Evolutionary conservation across 2,329 filamentous ascomycete genomes (phyloP), one percentile per base, ranked within the genome.

Genomic region (Penicillium vulpinum): DNA sequence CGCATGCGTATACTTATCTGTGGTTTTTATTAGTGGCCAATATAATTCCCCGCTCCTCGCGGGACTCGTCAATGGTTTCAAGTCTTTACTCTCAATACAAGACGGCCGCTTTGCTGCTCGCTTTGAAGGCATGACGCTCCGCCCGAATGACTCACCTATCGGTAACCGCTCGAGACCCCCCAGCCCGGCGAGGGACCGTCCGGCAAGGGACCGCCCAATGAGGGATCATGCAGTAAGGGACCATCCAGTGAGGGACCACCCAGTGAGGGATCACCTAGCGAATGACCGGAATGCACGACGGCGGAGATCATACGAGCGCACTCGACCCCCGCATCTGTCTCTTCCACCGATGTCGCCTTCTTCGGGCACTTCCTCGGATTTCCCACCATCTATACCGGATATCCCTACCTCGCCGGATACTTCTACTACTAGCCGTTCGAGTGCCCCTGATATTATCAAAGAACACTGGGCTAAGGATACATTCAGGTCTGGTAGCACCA

Each of bases 381-480:
- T 69, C 8, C 71, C 68, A 6, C 70, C 72, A 4, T 67, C 62
- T 16, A 68, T 60, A 7, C 69, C 73, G 2, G 70, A 73, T 45
- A 66, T 65, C 5, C 72, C 74, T 2, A 64, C 61, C 39, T 75
- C 75, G 10, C 73, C 74, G 10, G 60, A 69, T 31, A 71, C 68
- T 9, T 73, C 74, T 33, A 47, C 59, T 9, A 70, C 69, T 3
- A 73, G 70, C 21, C 66, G 68, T 28, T 74, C 73, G 2, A 60
- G 67, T 16, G 58, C 57, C n/a, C 65, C 67, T 3, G 71, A 67
- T 52, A 47, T 62, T 10, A 47, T 68, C 21, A 63, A 61, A 51
- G 68, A 70, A 10, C 78, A 80, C 62, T 81, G 78, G 78, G 71
- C 77, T 3, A 71, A 68, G 49, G 67, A 64, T 8, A 71, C 78